Base-by-base conservation (phyloP, 2,329 filamentous ascomycete species). In the Stagonosporopsis vannaccii region DNA sequence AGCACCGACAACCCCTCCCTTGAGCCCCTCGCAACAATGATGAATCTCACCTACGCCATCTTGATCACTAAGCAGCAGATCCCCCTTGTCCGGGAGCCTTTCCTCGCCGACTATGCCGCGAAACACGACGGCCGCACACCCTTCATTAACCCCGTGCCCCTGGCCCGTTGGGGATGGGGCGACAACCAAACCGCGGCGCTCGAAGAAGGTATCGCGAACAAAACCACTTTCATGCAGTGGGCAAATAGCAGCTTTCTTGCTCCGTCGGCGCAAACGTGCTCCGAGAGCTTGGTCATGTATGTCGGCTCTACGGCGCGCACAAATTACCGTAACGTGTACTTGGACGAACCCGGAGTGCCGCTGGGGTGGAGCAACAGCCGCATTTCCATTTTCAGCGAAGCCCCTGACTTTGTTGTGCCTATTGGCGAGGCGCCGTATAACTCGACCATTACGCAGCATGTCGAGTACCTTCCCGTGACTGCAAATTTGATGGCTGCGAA, bases 401-500 rank as follows among this genome's bases (percentile, higher is more conserved):
- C 73, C 1, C 80, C 80, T 0, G 79, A 82, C 54, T 77, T 79
- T 51, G 79, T 81, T 6, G 69, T 81, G 6, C 79, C 80, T 5
- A 64, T 80, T 37, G 78, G 79, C 2, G 71, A 78, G 65, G 77
- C 76, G 15, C 62, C 75, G 9, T 82, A 82, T 50, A 74, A 76
- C 42, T 80, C 77, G 7, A 80, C 75, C 3, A 76, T 84, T n/a
- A 84, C 82, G 0, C 59, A 75, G 0, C 78, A 82, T 51, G 74
- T 74, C 0, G 82, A 85, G 67, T 77, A 78, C 41, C 67, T 87
- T 30, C 86, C 86, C 0, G 85, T 88, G 0, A 81, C 83, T 0
- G 80, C 87, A 0, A 79, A 85, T 58, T 74, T 88, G 19, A 74
- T 88, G 72, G 85, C 80, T 0, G 82, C 84, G 0, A 82, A 81